Evolutionary conservation across 345 rosid species (phyloP).

Genomic region (Eucalyptus curtisii): DNA sequence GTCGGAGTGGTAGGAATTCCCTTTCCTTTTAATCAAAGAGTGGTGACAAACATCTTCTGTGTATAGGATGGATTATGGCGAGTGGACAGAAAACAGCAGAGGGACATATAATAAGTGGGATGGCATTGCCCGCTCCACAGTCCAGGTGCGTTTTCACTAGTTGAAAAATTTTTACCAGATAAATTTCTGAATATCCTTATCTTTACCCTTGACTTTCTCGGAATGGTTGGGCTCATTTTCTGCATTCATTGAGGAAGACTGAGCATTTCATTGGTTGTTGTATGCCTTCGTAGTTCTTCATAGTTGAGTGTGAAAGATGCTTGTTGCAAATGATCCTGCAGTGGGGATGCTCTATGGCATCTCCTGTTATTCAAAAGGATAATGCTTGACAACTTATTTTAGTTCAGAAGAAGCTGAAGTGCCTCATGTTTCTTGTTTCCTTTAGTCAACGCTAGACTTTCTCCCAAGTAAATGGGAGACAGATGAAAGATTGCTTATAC

Average conservation of each 20-base stretch:
- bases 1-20: not conserved
- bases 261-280: not conserved
- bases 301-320: not conserved
- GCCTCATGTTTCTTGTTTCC: not conserved
- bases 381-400: not conserved
- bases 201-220: not conserved
- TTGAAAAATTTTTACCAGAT: not conserved
- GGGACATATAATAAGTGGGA: constrained; percentile 99
- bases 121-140: constrained; percentile 83
- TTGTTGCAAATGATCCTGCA: not conserved
- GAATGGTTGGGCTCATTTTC: not conserved
- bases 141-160: constrained; percentile 37
- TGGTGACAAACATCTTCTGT: not conserved
- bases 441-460: not conserved
- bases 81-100: constrained; percentile 94
- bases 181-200: not conserved
- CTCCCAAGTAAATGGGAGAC: not conserved
- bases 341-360: not conserved
- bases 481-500: not conserved
- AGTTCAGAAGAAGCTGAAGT: not conserved
- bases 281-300: not conserved
- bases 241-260: not conserved
- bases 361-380: not conserved
- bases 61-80: constrained; percentile 95
- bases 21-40: not conserved